phyloP scores from a whole-genome alignment of 2,329 filamentous ascomycete species.

The Trichoderma lentiforme region DNA sequence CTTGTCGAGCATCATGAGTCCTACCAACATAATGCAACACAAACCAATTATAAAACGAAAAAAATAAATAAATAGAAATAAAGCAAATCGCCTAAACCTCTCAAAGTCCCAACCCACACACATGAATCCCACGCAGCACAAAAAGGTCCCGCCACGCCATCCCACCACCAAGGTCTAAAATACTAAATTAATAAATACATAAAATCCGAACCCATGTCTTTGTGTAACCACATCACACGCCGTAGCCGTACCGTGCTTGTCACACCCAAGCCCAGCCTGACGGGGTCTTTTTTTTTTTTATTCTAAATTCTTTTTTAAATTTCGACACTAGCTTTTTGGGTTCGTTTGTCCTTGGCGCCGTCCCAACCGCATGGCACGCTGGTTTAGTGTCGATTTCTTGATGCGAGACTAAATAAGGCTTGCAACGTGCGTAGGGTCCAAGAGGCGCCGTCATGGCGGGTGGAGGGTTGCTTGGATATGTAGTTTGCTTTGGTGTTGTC shows the following conservation, averaged over 20 bases:
- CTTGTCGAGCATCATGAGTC: neutral
- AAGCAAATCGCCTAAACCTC: neutral
- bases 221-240: constrained; percentile 16
- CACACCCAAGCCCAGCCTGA: neutral
- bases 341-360: neutral
- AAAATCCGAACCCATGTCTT: neutral
- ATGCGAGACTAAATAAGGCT: neutral
- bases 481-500: neutral
- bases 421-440: constrained; percentile 4
- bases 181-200: neutral
- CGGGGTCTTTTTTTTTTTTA: neutral
- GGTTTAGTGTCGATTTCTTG: constrained; percentile 2
- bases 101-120: neutral
- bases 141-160: neutral
- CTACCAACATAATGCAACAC: neutral
- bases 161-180: neutral
- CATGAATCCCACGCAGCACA: too few species aligned
- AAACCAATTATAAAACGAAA: neutral
- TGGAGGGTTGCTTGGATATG: neutral
- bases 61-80: neutral
- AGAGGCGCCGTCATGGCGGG: neutral
- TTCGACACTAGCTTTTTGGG: neutral
- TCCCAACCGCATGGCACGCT: constrained; percentile 12
- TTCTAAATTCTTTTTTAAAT: neutral
- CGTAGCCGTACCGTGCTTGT: constrained; percentile 14